Conservation (phyloP, 257 asterid genomes). For the Sherardia arvensis region DNA sequence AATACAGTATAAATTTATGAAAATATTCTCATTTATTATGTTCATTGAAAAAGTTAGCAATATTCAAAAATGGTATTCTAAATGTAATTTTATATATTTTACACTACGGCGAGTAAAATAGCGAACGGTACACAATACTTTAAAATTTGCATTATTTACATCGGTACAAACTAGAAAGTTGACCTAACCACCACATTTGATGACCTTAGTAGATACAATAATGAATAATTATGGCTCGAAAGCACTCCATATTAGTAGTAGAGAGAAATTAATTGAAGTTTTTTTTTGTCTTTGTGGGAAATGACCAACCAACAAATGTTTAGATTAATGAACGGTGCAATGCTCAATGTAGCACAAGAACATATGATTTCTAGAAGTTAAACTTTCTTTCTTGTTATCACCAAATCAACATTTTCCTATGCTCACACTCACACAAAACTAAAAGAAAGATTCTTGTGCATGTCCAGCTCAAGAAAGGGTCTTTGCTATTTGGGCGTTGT, state of each 20-base stretch:
- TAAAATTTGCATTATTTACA: not conserved
- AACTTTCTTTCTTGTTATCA: not conserved
- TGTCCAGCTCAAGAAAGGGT: too few relatives aligned
- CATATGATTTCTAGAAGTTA: conserved; percentile 4
- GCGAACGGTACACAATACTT: too few relatives aligned
- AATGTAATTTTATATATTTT: too few relatives aligned
- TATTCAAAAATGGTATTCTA: too few relatives aligned
- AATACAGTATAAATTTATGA: too few relatives aligned
- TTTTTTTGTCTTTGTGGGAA: conserved; percentile 14
- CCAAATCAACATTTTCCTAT: not conserved
- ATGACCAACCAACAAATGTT: not conserved
- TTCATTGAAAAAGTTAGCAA: too few relatives aligned
- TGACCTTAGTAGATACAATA: not conserved
- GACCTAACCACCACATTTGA: conserved; percentile 7
- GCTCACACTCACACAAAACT: not conserved
- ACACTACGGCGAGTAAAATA: too few relatives aligned
- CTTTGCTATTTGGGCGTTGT: too few relatives aligned
- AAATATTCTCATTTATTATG: too few relatives aligned
- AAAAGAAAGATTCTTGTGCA: not conserved
- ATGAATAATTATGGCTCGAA: conserved; percentile 3
- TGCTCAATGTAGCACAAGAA: conserved; percentile 13
- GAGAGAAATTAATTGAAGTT: conserved; percentile 4
- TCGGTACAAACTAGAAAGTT: not conserved
- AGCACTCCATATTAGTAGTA: conserved; percentile 5
- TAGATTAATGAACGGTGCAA: conserved; percentile 4